Percentiles rank a stretch among this genome's conserved stretches.
These are phyloP conservation scores for Silene coronaria DNA, from an alignment of 179 eudicot species.

Conservation along the genomic window DNA sequence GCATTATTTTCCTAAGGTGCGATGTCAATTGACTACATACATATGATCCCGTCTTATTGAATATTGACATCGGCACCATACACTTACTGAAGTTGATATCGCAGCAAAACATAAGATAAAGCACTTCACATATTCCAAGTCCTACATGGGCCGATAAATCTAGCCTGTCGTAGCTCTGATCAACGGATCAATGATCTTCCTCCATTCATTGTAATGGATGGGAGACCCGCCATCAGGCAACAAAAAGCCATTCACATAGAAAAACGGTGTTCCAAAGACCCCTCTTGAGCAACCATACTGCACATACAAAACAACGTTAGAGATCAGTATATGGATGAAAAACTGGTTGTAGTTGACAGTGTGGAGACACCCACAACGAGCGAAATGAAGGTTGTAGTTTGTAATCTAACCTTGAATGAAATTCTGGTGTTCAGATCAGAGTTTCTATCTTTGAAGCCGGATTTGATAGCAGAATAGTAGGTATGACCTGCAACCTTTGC, in stretches of 20 bases:
- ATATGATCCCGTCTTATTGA: neutral
- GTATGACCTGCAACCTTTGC: conserved; percentile 39
- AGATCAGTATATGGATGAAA: neutral
- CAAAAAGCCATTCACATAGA: conserved; percentile 74
- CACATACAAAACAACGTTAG: conserved; percentile 11
- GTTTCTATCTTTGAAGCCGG: conserved; percentile 53
- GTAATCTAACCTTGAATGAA: conserved; percentile 71
- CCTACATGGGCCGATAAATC: conserved; percentile 6
- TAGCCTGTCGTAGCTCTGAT: conserved; percentile 13
- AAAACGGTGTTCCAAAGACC: conserved; percentile 72
- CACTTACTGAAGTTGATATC: neutral
- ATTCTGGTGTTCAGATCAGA: conserved; percentile 59
- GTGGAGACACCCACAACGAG: neutral
- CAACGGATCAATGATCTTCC: conserved; percentile 63
- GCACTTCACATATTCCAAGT: neutral
- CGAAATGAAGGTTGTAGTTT: neutral
- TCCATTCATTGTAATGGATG: conserved; percentile 55
- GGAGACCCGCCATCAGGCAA: conserved; percentile 62
- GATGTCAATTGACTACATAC: neutral
- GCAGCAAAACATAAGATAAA: neutral
- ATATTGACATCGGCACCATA: neutral
- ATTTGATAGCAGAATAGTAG: conserved; percentile 39
- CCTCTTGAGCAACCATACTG: conserved; percentile 91
- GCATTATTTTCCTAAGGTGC: neutral
- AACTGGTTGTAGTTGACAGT: neutral